Base-by-base conservation (phyloP, 2,329 filamentous ascomycete species). In the Xylariaceae sp. region DNA sequence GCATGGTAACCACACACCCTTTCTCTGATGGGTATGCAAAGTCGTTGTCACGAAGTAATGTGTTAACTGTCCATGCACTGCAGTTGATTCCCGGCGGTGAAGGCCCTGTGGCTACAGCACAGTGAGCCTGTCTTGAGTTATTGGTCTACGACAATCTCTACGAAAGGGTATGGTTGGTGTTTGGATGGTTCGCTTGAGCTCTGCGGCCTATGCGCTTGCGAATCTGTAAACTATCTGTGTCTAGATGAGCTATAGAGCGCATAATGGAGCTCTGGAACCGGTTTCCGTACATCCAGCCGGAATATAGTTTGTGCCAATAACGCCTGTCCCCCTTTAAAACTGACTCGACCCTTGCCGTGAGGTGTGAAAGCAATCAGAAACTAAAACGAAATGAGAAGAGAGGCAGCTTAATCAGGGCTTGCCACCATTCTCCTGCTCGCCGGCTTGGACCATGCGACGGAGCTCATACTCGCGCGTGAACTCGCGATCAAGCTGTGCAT, bases 381-480 rank as follows among this genome's bases (percentile, higher is more conserved):
- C n/a, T n/a, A n/a, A n/a, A n/a, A n/a, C n/a, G n/a, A 38, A 34
- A 3, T 24, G 33, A 33, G 30, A 40, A 43, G 30, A 44, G 43
- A 41, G 13, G 35, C 32, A 27, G 24, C n/a, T 32, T 18, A 6
- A 30, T 45, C 48, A 59, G 27, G 48, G 50, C 24, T 48, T 51
- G 23, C 57, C 57, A 32, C 54, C 56, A 36, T 58, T 67, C 40
- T 66, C 71, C 54, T 76, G 70, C 47, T 81, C 76, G 36, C 76
- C 76, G 15, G 76, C 78, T 31, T 77, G 77, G 43, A 83, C 86
- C 74, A 94, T 90, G 66, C 88, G 89, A 55, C 87, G 81, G 53
- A 94, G 68, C 64, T 94, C 87, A 66, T 81, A 92, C 64, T 97
- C 90, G 57, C 90, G 88, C 14, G 86, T 94, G 62, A 97, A 95